phyloP scores from a whole-genome alignment of 2,329 filamentous ascomycete genomes.

The Cercospora zeae-maydis region DNA sequence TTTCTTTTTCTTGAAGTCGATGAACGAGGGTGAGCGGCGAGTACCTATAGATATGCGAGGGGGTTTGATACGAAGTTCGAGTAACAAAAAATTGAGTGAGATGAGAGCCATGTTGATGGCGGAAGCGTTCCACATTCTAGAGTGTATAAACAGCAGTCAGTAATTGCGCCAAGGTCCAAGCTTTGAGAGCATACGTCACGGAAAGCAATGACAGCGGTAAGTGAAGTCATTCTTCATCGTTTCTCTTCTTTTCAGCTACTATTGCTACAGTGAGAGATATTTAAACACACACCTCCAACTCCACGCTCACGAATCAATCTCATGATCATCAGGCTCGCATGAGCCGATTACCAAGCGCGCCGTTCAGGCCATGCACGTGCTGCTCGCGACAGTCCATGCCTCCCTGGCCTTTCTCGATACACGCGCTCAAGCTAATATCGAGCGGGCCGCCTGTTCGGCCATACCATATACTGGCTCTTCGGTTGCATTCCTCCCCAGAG shows the following conservation, averaged over 20 bases:
- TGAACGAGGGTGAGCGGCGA: neutral
- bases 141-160: no score
- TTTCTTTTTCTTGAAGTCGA: neutral
- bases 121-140: no score
- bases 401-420: no score
- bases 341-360: neutral
- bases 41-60: neutral
- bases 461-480: neutral
- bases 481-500: neutral
- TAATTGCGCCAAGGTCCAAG: neutral
- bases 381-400: no score
- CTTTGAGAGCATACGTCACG: neutral
- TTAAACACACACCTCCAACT: neutral
- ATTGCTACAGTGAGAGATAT: neutral
- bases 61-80: no score
- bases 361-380: neutral
- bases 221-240: neutral
- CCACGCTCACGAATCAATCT: neutral
- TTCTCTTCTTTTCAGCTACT: neutral
- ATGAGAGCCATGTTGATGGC: neutral
- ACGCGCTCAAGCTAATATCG: no score
- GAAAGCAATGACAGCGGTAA: neutral
- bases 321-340: neutral
- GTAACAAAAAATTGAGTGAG: neutral
- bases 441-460: neutral